Conservation (phyloP, 257 asterid genomes). For the Solanum sitiens region DNA sequence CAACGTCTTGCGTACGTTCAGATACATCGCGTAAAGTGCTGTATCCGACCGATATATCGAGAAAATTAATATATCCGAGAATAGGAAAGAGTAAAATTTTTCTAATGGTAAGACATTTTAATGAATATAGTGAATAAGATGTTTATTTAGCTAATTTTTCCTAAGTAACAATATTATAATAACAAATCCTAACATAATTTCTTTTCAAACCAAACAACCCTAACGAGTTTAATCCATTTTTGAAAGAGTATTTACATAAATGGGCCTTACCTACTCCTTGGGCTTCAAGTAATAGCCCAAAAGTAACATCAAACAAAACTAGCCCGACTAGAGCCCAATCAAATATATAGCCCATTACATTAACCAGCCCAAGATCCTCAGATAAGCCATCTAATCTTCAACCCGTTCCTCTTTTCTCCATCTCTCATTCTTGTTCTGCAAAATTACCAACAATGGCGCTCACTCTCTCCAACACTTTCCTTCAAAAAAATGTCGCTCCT, state of each 20-base stretch:
- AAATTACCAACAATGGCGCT: conserved; percentile 46
- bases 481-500: conserved; percentile 32
- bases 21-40: too few species aligned
- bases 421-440: not conserved
- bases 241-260: not conserved
- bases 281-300: not conserved
- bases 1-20: too few species aligned
- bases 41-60: too few species aligned
- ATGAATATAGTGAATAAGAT: too few species aligned
- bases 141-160: too few species aligned
- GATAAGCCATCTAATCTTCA: not conserved
- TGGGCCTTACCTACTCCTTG: not conserved
- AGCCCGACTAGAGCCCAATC: not conserved
- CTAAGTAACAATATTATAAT: too few species aligned
- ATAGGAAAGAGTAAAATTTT: too few species aligned
- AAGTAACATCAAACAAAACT: too few species aligned
- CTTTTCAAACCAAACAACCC: not conserved
- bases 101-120: too few species aligned
- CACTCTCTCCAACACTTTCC: conserved; percentile 54
- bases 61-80: too few species aligned
- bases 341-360: not conserved
- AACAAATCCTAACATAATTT: too few species aligned
- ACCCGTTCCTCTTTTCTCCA: not conserved
- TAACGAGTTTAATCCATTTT: not conserved
- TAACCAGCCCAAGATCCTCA: not conserved